These are phyloP conservation scores for Proteromonas lacertae DNA, from an alignment of 352 stramenopile genomes.

Conservation along the genomic window DNA sequence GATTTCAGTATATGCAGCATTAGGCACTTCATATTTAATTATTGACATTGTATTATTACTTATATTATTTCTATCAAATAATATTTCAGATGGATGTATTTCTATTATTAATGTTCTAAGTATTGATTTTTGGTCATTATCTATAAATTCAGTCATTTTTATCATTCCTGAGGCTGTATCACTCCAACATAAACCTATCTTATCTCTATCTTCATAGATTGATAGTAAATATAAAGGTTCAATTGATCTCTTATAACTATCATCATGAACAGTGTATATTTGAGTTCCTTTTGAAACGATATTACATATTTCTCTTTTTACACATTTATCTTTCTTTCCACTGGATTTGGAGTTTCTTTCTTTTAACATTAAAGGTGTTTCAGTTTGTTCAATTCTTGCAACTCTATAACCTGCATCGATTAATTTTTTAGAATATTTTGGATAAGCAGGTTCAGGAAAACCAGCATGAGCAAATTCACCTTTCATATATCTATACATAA, in stretches of 20 bases:
- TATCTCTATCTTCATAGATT: slow-evolving; percentile 8
- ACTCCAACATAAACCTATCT: slow-evolving; percentile 72
- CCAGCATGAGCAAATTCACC: slow-evolving; percentile 67
- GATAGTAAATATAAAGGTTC: not conserved
- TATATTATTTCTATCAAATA: slow-evolving; percentile 5
- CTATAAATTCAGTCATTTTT: slow-evolving; percentile 77
- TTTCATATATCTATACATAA: slow-evolving; percentile 99
- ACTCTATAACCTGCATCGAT: slow-evolving; percentile 80
- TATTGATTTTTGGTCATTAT: slow-evolving; percentile 62
- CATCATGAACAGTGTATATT: slow-evolving; percentile 10
- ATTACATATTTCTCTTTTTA: slow-evolving; percentile 68
- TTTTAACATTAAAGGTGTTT: slow-evolving; percentile 85
- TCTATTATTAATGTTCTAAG: slow-evolving; percentile 67
- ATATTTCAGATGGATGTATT: slow-evolving; percentile 13
- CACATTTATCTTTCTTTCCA: slow-evolving; percentile 35
- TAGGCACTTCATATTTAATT: slow-evolving; percentile 19
- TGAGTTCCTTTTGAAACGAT: slow-evolving; percentile 71
- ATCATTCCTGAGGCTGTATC: slow-evolving; percentile 63
- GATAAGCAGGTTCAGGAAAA: slow-evolving; percentile 84
- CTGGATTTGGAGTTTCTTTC: slow-evolving; percentile 31
- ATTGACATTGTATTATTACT: slow-evolving; percentile 3
- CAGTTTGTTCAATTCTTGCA: slow-evolving; percentile 88
- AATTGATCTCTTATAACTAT: slow-evolving; percentile 2
- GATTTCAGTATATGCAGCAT: not conserved
- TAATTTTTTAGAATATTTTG: slow-evolving; percentile 60